phyloP scores from a whole-genome alignment of 306 rosid species.

The Quillaja saponaria region DNA sequence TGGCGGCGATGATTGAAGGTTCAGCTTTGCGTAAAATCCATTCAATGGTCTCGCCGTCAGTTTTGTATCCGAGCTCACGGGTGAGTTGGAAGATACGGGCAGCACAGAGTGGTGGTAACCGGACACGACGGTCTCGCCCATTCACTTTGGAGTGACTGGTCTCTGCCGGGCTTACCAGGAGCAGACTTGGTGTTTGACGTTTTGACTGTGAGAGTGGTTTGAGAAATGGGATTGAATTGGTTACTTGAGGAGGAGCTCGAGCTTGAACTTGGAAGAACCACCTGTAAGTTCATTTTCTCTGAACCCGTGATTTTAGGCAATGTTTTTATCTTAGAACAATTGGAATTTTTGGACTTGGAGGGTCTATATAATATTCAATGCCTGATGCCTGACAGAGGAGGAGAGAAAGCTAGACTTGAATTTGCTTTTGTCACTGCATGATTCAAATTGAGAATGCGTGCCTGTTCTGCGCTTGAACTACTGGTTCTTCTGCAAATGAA shows the following conservation, averaged over 20 bases:
- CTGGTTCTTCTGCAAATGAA: too few species aligned
- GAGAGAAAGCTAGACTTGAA: too few species aligned
- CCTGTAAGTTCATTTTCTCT: constrained; percentile 15
- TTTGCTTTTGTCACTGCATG: too few species aligned
- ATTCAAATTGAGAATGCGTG: too few species aligned
- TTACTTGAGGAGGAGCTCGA: constrained; percentile 11
- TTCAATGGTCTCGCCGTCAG: constrained; percentile 52
- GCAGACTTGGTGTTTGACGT: too few species aligned
- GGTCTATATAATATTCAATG: too few species aligned
- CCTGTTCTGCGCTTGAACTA: too few species aligned
- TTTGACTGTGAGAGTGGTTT: constrained; percentile 7
- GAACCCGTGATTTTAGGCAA: not conserved
- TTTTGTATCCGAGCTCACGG: constrained; percentile 42
- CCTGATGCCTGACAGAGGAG: too few species aligned
- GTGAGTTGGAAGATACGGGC: constrained; percentile 53
- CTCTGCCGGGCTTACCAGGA: constrained; percentile 23
- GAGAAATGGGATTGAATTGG: constrained; percentile 4
- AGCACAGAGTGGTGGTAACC: constrained; percentile 44
- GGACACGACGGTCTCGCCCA: constrained; percentile 42
- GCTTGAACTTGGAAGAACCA: not conserved
- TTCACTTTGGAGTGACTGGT: constrained; percentile 33
- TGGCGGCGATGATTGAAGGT: constrained; percentile 33
- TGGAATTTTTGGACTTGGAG: too few species aligned
- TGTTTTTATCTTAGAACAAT: too few species aligned
- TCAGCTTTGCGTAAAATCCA: constrained; percentile 56